Evolutionary conservation across 2,329 filamentous ascomycete genomes (phyloP), one percentile per base, ranked within the genome.

Genomic region (Diaporthe australafricana): DNA sequence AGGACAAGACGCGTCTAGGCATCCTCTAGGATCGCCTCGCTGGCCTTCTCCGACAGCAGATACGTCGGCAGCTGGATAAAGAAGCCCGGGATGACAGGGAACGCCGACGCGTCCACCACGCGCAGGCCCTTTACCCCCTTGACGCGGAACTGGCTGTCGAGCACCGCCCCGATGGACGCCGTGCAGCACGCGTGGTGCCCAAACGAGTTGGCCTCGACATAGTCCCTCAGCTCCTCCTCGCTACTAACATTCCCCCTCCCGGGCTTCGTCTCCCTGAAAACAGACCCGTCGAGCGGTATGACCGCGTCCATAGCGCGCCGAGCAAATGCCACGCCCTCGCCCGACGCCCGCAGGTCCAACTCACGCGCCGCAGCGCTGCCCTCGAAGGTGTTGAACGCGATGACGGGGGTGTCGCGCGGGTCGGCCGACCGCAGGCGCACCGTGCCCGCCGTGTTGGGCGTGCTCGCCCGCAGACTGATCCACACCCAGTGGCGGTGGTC

Each of bases 321-420:
- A 0, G 86, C 83, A 9, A 89, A 84, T 70, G 84, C 77, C 62
- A 92, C 80, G 1, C 85, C 88, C 76, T 93, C 90, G 40, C 84
- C 82, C 17, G 90, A 75, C 0, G 89, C 88, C 57, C 89, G 86
- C 11, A 88, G 77, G 57, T 89, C 85, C 40, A 84, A 81, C 0
- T 80, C 80, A 4, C 83, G 81, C 8, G 87, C 87, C 27, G 85
- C 83, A 25, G 78, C 81, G 25, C 87, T 87, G 0, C 83, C 82
- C 57, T 86, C 84, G 81, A 89, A 91, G 79, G 87, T 91, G 79
- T 90, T 88, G 82, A 91, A 92, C 63, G 83, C 83, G 75, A 94
- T 92, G 7, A 87, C 79, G 0, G 92, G 92, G 3, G 85, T 82
- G 68, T 93, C 91, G 0, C 88, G 87, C 0, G 92, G 91, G 77